Percentiles rank a stretch among this genome's conserved stretches.
Conservation (phyloP, 2,329 filamentous ascomycete species). For the Remersonia thermophila region DNA sequence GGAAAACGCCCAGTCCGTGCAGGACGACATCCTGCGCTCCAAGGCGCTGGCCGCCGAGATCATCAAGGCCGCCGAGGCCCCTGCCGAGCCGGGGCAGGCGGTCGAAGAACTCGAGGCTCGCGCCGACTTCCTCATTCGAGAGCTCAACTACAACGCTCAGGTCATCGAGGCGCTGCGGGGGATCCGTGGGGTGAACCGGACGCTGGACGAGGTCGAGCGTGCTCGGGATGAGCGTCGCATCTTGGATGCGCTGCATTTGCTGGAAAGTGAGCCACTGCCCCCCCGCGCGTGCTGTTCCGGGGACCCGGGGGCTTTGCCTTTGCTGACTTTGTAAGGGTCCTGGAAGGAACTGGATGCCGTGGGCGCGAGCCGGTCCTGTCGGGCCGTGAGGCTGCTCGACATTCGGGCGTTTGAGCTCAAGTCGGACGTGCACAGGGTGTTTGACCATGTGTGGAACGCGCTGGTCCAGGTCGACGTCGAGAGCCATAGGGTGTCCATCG, state of each 20-base stretch:
- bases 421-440: constrained; percentile 50
- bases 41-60: constrained; percentile 72
- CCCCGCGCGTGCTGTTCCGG: neutral
- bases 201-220: constrained; percentile 50
- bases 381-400: constrained; percentile 53
- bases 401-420: constrained; percentile 54
- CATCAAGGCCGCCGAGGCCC: constrained; percentile 59
- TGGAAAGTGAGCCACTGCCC: constrained; percentile 35
- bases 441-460: constrained; percentile 58
- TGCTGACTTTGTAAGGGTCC: constrained; percentile 33
- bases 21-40: constrained; percentile 73
- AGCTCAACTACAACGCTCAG: constrained; percentile 47
- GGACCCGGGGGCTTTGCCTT: neutral
- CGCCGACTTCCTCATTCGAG: constrained; percentile 43
- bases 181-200: constrained; percentile 44
- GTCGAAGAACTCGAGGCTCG: constrained; percentile 42
- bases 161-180: constrained; percentile 37
- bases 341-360: constrained; percentile 47
- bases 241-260: constrained; percentile 42
- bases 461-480: constrained; percentile 52
- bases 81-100: constrained; percentile 39
- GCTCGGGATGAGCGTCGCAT: constrained; percentile 42
- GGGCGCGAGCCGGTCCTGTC: constrained; percentile 47
- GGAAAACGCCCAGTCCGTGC: constrained; percentile 66
- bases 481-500: constrained; percentile 42